Percentiles rank a stretch among this genome's conserved stretches.
Evolutionary conservation across 75 land plant genomes (phyloP).

Genomic region (Larix kaempferi): DNA sequence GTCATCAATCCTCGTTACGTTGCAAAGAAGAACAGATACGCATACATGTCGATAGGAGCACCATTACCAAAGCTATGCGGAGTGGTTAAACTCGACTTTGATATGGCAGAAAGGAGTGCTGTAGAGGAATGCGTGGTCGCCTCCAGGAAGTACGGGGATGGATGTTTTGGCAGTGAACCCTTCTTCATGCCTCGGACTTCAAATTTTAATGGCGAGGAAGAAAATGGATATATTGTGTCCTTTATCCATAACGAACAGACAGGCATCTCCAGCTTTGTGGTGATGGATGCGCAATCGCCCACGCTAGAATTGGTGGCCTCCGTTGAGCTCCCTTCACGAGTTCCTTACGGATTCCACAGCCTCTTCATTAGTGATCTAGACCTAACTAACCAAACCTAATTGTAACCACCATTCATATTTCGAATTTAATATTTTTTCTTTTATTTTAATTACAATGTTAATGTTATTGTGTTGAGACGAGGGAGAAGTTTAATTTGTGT

Average conservation of each 20-base stretch:
- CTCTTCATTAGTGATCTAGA: slow-evolving; percentile 36
- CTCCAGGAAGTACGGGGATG: slow-evolving; percentile 24
- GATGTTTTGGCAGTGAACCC: slow-evolving; percentile 73
- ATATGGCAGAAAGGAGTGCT: slow-evolving; percentile 3
- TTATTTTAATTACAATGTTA: too few relatives aligned
- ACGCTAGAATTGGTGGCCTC: slow-evolving; percentile 58
- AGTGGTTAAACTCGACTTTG: slow-evolving; percentile 71
- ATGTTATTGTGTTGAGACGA: too few relatives aligned
- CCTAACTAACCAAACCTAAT: not conserved
- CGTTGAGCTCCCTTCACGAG: slow-evolving; percentile 66
- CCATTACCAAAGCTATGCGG: slow-evolving; percentile 70
- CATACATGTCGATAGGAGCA: slow-evolving; percentile 54
- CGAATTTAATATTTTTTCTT: too few relatives aligned
- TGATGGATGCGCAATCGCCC: slow-evolving; percentile 82
- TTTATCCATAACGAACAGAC: slow-evolving; percentile 52
- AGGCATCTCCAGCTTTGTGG: slow-evolving; percentile 56
- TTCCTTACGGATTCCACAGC: slow-evolving; percentile 91
- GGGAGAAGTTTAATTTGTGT: too few relatives aligned
- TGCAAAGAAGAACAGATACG: slow-evolving; percentile 46
- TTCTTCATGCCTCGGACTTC: slow-evolving; percentile 49
- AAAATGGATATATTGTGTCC: slow-evolving; percentile 71
- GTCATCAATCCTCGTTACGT: slow-evolving; percentile 46
- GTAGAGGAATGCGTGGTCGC: slow-evolving; percentile 34
- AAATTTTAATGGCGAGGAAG: slow-evolving; percentile 2
- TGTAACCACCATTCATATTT: too few relatives aligned